Evolutionary conservation across 2,329 filamentous ascomycete genomes (phyloP).

Genomic region (Teratosphaeria viscida): DNA sequence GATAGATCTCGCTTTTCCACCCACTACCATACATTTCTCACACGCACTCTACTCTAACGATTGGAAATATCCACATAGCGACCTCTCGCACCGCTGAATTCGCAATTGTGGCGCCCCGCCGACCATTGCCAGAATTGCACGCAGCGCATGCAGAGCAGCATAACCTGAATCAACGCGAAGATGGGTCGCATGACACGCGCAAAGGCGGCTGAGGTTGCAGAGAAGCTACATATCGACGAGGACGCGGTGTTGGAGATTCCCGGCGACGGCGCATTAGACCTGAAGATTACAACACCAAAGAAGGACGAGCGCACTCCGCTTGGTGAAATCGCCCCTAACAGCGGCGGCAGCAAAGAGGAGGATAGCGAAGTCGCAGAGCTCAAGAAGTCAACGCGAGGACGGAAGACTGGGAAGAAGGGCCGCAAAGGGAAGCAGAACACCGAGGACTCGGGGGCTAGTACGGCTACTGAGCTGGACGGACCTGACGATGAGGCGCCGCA

Average conservation of each 20-base stretch:
- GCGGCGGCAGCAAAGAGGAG: slow-evolving; percentile 13
- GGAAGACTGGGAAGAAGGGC: slow-evolving; percentile 23
- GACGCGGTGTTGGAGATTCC: slow-evolving; percentile 22
- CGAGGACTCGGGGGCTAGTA: slow-evolving; percentile 4
- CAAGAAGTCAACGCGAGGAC: slow-evolving; percentile 25
- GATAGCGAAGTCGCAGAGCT: slow-evolving; percentile 9
- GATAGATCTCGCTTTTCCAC: not conserved
- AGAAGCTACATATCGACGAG: slow-evolving; percentile 27
- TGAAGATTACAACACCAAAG: slow-evolving; percentile 4
- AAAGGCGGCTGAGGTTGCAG: slow-evolving; percentile 29
- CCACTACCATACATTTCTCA: not conserved
- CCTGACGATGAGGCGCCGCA: not conserved
- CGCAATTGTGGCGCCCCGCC: not conserved
- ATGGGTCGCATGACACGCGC: slow-evolving; percentile 33
- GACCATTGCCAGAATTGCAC: not conserved
- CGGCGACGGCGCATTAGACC: slow-evolving; percentile 6
- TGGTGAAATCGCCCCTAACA: slow-evolving; percentile 31
- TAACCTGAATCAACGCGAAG: not conserved
- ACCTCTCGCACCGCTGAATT: no score
- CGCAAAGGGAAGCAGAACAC: slow-evolving; percentile 15
- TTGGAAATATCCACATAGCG: no score
- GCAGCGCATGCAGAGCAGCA: not conserved
- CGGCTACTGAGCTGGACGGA: slow-evolving; percentile 2
- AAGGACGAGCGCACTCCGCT: slow-evolving; percentile 26
- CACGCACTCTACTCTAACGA: no score